These are phyloP conservation scores for Groenewaldozyma salmanticensis DNA, from an alignment of 805 yeast genomes.

Conservation along the genomic window DNA sequence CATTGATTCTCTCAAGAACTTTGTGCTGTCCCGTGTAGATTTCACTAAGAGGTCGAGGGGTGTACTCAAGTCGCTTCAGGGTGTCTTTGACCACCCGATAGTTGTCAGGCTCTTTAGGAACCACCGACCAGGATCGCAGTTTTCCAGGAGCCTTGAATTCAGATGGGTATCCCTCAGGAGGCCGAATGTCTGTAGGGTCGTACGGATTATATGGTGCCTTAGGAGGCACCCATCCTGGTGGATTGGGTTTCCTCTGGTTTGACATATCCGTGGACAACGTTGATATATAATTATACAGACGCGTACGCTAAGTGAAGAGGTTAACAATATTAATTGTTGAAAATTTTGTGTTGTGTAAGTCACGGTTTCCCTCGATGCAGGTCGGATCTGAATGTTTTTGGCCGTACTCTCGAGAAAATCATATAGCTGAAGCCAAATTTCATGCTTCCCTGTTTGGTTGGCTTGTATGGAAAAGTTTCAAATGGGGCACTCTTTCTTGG, in stretches of 20 bases:
- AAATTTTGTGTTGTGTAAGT: too few species aligned
- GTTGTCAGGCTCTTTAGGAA: constrained; percentile 61
- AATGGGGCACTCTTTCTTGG: constrained; percentile 6
- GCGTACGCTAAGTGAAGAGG: too few species aligned
- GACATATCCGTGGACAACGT: constrained; percentile 1
- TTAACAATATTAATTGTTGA: too few species aligned
- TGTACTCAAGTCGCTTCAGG: constrained; percentile 64
- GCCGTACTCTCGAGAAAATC: too few species aligned
- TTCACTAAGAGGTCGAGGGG: constrained; percentile 68
- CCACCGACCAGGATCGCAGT: constrained; percentile 42
- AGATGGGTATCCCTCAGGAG: constrained; percentile 79
- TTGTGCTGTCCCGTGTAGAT: constrained; percentile 73
- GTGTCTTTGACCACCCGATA: constrained; percentile 59
- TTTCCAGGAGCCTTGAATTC: constrained; percentile 63
- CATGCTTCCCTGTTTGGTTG: too few species aligned
- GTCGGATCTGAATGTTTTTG: too few species aligned
- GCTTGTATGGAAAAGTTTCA: too few species aligned
- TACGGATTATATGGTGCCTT: constrained; percentile 80
- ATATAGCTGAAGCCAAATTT: too few species aligned
- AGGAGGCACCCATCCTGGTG: constrained; percentile 39
- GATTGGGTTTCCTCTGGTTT: constrained; percentile 17
- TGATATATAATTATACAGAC: too few species aligned
- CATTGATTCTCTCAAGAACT: constrained; percentile 50
- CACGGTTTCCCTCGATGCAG: too few species aligned
- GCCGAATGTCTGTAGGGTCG: constrained; percentile 66